Percentiles rank a stretch among this genome's conserved stretches.
These are phyloP conservation scores for Pleurotus ostreatus DNA, from an alignment of 768 basidiomycete genomes.

Conservation along the genomic window DNA sequence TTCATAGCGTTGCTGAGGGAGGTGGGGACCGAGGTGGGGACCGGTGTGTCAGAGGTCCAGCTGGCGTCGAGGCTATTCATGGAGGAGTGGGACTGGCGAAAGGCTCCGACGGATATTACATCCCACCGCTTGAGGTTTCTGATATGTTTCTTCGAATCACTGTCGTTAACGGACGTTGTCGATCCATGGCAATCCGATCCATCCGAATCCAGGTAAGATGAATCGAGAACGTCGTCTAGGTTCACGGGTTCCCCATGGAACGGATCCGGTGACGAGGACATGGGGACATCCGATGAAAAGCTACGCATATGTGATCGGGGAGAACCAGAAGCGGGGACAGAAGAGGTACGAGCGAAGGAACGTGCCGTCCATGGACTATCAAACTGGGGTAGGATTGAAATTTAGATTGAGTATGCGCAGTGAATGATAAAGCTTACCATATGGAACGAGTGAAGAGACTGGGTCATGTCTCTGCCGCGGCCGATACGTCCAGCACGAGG, in stretches of 20 bases:
- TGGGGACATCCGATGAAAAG: conserved; percentile 32
- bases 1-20: conserved; percentile 33
- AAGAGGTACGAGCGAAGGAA: conserved; percentile 22
- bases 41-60: conserved; percentile 31
- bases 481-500: conserved; percentile 20
- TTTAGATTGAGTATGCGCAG: conserved; percentile 28
- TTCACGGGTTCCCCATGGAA: conserved; percentile 51
- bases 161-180: conserved; percentile 29
- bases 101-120: conserved; percentile 65
- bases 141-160: conserved; percentile 14
- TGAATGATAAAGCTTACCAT: conserved; percentile 22
- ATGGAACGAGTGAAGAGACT: conserved; percentile 14
- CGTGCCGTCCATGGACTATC: conserved; percentile 8
- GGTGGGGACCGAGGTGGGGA: conserved; percentile 25
- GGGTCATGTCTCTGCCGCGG: conserved; percentile 4
- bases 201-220: conserved; percentile 65
- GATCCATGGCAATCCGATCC: conserved; percentile 29
- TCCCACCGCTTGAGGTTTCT: conserved; percentile 69
- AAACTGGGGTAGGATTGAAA: conserved; percentile 10
- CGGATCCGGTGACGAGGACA: conserved; percentile 27
- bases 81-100: conserved; percentile 55
- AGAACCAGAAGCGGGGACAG: conserved; percentile 23
- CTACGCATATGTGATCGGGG: conserved; percentile 24
- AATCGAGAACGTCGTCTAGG: conserved; percentile 75
- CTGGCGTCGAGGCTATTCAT: conserved; percentile 17